These are phyloP conservation scores for Colletotrichum orchidophilum DNA, from an alignment of 2,329 filamentous ascomycete species.

Conservation along the genomic window DNA sequence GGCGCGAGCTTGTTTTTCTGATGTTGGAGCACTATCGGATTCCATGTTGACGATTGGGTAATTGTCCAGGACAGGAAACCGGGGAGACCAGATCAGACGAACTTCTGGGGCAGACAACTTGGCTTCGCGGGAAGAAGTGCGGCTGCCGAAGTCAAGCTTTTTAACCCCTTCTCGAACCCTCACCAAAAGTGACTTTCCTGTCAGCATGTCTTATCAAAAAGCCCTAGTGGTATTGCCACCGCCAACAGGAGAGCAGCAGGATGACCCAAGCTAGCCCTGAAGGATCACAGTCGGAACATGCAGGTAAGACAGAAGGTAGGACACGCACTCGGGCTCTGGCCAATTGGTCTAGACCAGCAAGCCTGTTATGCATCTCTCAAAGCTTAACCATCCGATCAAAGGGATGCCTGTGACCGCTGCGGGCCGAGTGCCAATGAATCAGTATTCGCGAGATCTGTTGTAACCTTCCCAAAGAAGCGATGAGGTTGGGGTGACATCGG, in stretches of 20 bases:
- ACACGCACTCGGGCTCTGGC: background rate
- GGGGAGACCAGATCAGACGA: background rate
- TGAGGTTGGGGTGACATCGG: conserved; percentile 11
- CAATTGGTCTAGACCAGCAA: conserved; percentile 13
- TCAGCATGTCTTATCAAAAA: conserved; percentile 25
- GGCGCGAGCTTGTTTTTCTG: conserved; percentile 17
- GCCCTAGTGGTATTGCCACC: conserved; percentile 6
- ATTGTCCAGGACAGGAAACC: too few relatives aligned
- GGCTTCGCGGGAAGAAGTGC: background rate
- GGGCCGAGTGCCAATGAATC: background rate
- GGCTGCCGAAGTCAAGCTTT: conserved; percentile 27
- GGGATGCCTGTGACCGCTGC: background rate
- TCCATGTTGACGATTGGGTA: background rate
- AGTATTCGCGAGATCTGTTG: background rate
- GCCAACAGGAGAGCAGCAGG: background rate
- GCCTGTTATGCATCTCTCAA: conserved; percentile 11
- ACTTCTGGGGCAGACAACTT: background rate
- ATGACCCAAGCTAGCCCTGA: background rate
- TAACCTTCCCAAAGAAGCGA: conserved; percentile 20
- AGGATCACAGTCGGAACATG: background rate
- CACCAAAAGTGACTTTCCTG: background rate
- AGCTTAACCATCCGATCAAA: background rate
- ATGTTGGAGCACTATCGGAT: background rate
- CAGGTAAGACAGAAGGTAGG: conserved; percentile 13
- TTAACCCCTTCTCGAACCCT: conserved; percentile 8